A percentile compares a stretch with the other conserved stretches of the same genome.
Conservation (phyloP, 2,329 filamentous ascomycete genomes). For the Fusarium dimerum region DNA sequence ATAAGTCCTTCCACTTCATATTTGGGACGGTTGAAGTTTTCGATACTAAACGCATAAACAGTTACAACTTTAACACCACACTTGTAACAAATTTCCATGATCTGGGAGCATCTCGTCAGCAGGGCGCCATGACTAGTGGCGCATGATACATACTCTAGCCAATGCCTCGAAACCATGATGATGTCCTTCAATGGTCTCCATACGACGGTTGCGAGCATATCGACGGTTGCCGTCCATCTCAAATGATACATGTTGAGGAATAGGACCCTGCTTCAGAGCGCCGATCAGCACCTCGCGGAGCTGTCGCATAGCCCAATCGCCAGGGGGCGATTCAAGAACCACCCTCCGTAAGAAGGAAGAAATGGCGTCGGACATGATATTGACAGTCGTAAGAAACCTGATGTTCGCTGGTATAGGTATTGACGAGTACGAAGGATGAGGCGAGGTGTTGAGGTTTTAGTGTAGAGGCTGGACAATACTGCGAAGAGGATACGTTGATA, state of each 20-base stretch:
- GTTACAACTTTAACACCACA: slow-evolving; percentile 95
- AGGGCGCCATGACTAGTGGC: slow-evolving; percentile 24
- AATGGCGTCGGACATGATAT: slow-evolving; percentile 55
- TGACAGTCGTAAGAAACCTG: slow-evolving; percentile 1
- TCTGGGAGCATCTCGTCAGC: slow-evolving; percentile 47
- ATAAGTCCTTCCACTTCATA: slow-evolving; percentile 97
- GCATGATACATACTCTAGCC: slow-evolving; percentile 68
- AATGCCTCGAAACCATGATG: slow-evolving; percentile 94
- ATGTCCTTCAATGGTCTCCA: slow-evolving; percentile 96
- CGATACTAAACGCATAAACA: slow-evolving; percentile 97
- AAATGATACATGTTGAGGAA: slow-evolving; percentile 96
- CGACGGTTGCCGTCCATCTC: slow-evolving; percentile 98
- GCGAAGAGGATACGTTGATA: no score
- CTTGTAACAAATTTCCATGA: slow-evolving; percentile 98
- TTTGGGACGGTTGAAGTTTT: slow-evolving; percentile 97
- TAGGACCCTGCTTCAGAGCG: slow-evolving; percentile 83
- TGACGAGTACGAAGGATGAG: slow-evolving; percentile 10
- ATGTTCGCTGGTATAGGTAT: slow-evolving; percentile 5
- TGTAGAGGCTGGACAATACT: not conserved
- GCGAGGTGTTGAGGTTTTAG: slow-evolving; percentile 11
- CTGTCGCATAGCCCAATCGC: slow-evolving; percentile 82
- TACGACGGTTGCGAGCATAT: slow-evolving; percentile 85
- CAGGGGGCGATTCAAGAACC: slow-evolving; percentile 84
- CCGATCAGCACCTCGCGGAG: slow-evolving; percentile 85
- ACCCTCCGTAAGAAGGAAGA: slow-evolving; percentile 59